A percentile compares a stretch with the other conserved stretches of the same genome.
Conservation (phyloP, 768 basidiomycete genomes). For the Candolleomyces aberdarensis region DNA sequence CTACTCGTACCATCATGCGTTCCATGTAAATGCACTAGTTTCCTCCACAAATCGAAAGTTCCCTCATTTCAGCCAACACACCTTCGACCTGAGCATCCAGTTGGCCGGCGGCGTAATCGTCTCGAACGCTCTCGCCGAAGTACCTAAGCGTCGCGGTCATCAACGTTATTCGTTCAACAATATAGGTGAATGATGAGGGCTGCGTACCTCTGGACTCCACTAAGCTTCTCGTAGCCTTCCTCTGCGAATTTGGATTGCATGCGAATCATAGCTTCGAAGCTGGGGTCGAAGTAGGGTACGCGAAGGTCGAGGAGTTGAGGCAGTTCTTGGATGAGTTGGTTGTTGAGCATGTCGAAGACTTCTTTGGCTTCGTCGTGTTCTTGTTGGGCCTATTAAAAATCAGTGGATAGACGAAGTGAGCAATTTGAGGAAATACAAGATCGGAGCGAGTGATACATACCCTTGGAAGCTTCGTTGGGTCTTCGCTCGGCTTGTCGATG, state of each 20-base stretch:
- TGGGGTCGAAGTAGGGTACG: slow-evolving; percentile 97
- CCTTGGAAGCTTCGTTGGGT: slow-evolving; percentile 85
- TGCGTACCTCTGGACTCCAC: slow-evolving; percentile 82
- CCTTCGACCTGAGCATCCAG: slow-evolving; percentile 97
- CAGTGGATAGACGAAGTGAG: not conserved
- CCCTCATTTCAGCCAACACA: slow-evolving; percentile 95
- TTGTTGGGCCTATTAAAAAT: slow-evolving; percentile 71
- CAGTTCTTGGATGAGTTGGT: slow-evolving; percentile 86
- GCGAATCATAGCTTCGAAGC: slow-evolving; percentile 98
- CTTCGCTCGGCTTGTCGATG: slow-evolving; percentile 90
- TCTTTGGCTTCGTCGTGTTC: slow-evolving; percentile 95
- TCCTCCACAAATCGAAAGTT: slow-evolving; percentile 89
- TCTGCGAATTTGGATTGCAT: slow-evolving; percentile 98
- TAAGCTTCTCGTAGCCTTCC: slow-evolving; percentile 96
- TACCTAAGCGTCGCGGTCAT: slow-evolving; percentile 48
- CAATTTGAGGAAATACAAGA: not conserved
- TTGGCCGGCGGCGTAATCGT: slow-evolving; percentile 96
- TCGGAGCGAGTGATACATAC: slow-evolving; percentile 33
- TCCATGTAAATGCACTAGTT: slow-evolving; percentile 23
- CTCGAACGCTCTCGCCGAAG: slow-evolving; percentile 85
- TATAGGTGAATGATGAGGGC: not conserved
- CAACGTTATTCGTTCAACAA: not conserved
- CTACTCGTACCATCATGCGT: not conserved
- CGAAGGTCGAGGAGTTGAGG: slow-evolving; percentile 93
- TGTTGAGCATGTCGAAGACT: slow-evolving; percentile 90